Base-by-base conservation (phyloP, 2,329 filamentous ascomycete genomes). In the Diaporthe ilicicola region DNA sequence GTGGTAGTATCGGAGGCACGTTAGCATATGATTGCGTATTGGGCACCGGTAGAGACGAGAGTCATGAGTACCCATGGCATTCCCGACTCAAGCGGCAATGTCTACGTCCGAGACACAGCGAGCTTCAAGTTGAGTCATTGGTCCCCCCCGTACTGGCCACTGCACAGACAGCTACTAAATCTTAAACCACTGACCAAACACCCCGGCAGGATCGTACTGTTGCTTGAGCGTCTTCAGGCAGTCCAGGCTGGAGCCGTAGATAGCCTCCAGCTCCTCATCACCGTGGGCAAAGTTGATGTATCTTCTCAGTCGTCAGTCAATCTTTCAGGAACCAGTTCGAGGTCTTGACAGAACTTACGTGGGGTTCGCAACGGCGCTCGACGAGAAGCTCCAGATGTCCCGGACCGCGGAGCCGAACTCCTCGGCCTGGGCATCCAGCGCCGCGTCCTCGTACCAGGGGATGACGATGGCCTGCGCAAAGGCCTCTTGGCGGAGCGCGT, bases 241-340 rank as follows among this genome's bases (percentile, higher is more conserved):
- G 42, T 74, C 69, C 55, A 87, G 86, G 61, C 78, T 78, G 17
- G 51, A 34, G 9, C 87, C 87, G 74, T 89, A 89, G 78, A 82
- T 79, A 2, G 78, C 76, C 61, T 77, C 69, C 0, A 78, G 74
- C 1, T 76, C 75, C 78, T 89, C 86, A 10, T 84, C 79, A 1
- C 86, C 86, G 65, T 81, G 81, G 0, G 85, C 86, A 73, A 88
- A 89, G 76, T 89, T 89, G 65, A 87, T 80, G 70, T 88, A 87
- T 0, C 69, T 62, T 32, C 4, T 6, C 9, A 7, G 0, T 22
- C 10, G 56, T 62, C 27, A 62, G 56, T 17, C 29, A 13, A 2
- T 13, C 9, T 4, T 8, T 10, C 12, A 3, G 10, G 2, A 27
- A 9, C 59, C n/a, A 67, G 42, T 13, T 1, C 24, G 8, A 12